phyloP scores from a whole-genome alignment of 441 rosid species.

The Metrosideros polymorpha region DNA sequence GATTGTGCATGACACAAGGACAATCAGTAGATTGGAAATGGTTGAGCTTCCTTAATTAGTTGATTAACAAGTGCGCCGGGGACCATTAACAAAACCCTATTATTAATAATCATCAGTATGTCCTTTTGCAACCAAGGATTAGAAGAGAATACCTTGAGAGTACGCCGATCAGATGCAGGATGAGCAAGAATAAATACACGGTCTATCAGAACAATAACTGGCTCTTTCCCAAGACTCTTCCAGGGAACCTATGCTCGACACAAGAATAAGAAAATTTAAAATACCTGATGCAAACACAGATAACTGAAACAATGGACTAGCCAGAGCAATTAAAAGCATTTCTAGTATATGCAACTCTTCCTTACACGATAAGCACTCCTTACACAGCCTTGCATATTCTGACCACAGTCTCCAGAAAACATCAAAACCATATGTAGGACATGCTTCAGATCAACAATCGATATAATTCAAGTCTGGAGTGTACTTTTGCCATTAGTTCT shows the following conservation, averaged over 20 bases:
- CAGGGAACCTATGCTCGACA: slow-evolving; percentile 74
- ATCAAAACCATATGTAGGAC: not conserved
- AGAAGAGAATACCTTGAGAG: slow-evolving; percentile 42
- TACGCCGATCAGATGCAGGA: slow-evolving; percentile 58
- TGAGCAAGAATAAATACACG: slow-evolving; percentile 89
- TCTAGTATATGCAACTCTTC: not conserved
- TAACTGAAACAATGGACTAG: not conserved
- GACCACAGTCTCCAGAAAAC: not conserved
- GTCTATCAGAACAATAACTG: slow-evolving; percentile 89
- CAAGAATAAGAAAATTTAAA: not conserved
- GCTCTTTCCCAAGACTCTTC: slow-evolving; percentile 97
- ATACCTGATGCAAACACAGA: not conserved
- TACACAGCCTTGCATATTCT: not conserved
- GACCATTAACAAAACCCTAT: not conserved
- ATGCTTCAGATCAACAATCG: not conserved
- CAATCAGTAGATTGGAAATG: not conserved
- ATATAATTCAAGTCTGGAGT: not conserved
- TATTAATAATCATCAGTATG: not conserved
- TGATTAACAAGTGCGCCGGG: not conserved
- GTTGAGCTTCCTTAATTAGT: not conserved
- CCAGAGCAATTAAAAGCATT: not conserved
- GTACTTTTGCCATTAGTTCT: not conserved
- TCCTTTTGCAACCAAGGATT: not conserved
- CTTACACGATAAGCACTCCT: not conserved
- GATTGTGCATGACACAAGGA: not conserved